Evolutionary conservation across 768 basidiomycete genomes (phyloP).

Genomic region (Podaxis sp.): DNA sequence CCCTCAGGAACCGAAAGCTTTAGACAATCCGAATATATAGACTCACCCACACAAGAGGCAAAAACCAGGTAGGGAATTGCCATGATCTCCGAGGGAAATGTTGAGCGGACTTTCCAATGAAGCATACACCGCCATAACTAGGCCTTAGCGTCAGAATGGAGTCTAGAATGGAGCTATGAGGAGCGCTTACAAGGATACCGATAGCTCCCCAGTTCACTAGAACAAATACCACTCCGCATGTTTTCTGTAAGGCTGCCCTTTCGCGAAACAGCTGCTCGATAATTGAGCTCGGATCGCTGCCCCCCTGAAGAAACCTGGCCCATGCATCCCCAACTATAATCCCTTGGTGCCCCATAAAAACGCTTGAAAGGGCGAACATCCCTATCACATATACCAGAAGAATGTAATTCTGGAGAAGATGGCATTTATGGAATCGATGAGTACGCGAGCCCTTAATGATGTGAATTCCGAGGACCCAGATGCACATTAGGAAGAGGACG

Average conservation of each 20-base stretch:
- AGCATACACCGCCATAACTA: conserved; percentile 14
- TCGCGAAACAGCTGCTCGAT: neutral
- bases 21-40: neutral
- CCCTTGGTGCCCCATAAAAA: conserved; percentile 9
- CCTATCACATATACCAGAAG: conserved; percentile 1
- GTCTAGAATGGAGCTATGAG: neutral
- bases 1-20: neutral
- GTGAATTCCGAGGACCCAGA: conserved; percentile 10
- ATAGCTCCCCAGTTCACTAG: conserved; percentile 11
- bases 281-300: neutral
- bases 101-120: conserved; percentile 8
- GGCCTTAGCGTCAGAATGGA: neutral
- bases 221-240: neutral
- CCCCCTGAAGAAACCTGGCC: neutral
- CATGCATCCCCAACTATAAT: neutral
- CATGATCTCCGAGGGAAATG: conserved; percentile 11
- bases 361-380: conserved; percentile 9
- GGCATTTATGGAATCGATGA: conserved; percentile 6
- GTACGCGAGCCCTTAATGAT: conserved; percentile 1
- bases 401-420: conserved; percentile 7
- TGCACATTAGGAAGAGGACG: conserved; percentile 8
- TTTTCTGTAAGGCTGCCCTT: neutral
- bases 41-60: conserved; percentile 4
- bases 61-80: conserved; percentile 6
- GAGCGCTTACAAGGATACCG: conserved; percentile 5